These are phyloP conservation scores for Fraxinus baroniana DNA, from an alignment of 305 asterid genomes.

Conservation along the genomic window DNA sequence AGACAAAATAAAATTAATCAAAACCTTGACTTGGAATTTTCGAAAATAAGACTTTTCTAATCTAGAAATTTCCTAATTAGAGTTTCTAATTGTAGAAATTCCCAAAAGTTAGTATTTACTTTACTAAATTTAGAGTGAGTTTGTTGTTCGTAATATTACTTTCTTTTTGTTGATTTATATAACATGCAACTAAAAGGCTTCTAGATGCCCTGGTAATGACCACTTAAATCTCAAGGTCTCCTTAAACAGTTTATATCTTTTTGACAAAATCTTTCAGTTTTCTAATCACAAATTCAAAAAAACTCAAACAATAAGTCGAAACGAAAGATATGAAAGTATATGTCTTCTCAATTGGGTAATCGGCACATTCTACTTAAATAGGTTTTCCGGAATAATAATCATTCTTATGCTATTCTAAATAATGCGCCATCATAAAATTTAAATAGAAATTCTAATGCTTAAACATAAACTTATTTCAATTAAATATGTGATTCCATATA, in stretches of 20 bases:
- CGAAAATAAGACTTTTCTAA: not conserved
- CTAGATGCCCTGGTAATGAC: not conserved
- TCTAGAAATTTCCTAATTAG: not conserved
- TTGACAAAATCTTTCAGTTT: not conserved
- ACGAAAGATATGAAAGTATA: not conserved
- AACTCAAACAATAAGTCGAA: not conserved
- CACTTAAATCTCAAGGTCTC: not conserved
- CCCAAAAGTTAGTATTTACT: not conserved
- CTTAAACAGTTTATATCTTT: not conserved
- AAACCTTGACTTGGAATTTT: no score
- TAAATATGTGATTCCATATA: not conserved
- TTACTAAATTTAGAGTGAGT: not conserved
- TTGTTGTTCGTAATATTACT: not conserved
- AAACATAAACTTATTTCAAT: not conserved
- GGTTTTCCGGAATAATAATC: not conserved
- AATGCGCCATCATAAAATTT: not conserved
- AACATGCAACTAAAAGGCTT: not conserved
- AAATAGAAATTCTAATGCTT: not conserved
- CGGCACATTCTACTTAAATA: not conserved
- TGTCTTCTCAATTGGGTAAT: not conserved
- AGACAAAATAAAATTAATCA: not conserved
- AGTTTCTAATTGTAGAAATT: not conserved
- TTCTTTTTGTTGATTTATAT: not conserved
- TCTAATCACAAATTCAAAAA: not conserved
- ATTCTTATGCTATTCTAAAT: no score